Evolutionary conservation across 208 protist species (phyloP).

Genomic region (Leishmania mexicana): DNA sequence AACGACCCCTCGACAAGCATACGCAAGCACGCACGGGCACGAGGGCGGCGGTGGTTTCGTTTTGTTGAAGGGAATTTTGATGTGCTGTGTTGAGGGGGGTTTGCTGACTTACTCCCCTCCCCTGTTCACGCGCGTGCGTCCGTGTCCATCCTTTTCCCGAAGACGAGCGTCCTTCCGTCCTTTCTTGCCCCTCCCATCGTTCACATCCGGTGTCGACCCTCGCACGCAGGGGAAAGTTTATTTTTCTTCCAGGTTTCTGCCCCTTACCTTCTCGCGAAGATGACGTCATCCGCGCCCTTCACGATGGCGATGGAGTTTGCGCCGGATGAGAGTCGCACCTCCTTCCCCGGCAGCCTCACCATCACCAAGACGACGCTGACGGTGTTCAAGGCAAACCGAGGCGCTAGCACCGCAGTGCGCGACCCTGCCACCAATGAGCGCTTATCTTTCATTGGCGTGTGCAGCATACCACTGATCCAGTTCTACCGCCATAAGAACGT

Average conservation of each 20-base stretch:
- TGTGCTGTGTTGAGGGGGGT: no score
- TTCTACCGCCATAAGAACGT: constrained; percentile 52
- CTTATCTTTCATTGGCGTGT: constrained; percentile 70
- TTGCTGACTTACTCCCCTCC: no score
- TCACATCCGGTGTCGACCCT: neutral
- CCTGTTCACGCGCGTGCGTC: no score
- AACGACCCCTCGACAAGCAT: neutral
- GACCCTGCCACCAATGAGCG: constrained; percentile 34
- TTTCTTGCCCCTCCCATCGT: neutral
- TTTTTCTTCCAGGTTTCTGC: neutral
- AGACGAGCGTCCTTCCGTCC: neutral
- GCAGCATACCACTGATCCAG: constrained; percentile 60
- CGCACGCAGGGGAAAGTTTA: neutral
- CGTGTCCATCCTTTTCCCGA: no score
- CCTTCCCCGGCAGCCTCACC: constrained; percentile 48
- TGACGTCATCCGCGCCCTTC: constrained; percentile 17
- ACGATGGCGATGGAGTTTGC: constrained; percentile 52
- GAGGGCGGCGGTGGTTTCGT: no score
- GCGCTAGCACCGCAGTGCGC: constrained; percentile 5
- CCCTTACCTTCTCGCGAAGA: neutral
- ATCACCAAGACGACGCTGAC: constrained; percentile 69
- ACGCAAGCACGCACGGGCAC: neutral
- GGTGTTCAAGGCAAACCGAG: constrained; percentile 40
- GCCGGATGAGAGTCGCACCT: constrained; percentile 42
- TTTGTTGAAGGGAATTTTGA: no score